Evolutionary conservation across 345 rosid species (phyloP).

Genomic region (Eucalyptus coolabah): DNA sequence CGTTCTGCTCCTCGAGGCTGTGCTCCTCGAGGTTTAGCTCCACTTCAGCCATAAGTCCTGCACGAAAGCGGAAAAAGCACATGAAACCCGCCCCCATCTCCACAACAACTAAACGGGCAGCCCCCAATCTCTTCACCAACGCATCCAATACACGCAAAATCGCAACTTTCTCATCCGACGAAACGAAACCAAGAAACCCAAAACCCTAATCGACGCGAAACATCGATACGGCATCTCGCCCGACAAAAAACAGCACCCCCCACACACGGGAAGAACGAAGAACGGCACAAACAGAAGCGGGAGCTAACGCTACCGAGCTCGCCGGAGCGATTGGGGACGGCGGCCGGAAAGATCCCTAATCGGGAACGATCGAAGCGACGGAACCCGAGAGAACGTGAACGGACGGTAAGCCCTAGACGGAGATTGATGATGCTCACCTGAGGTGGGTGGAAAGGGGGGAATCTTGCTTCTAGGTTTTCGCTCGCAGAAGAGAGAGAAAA

Average conservation of each 20-base stretch:
- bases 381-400: not conserved
- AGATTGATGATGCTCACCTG: not conserved
- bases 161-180: not conserved
- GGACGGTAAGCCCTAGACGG: not conserved
- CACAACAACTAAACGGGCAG: not conserved
- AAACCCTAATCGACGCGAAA: not conserved
- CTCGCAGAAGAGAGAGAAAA: not conserved
- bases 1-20: not conserved
- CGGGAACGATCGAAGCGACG: not conserved
- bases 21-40: not conserved
- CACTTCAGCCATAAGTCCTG: conserved; percentile 6
- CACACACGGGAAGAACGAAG: not conserved
- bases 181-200: not conserved
- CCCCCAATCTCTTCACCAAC: not conserved
- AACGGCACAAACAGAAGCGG: not conserved
- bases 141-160: not conserved
- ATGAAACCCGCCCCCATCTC: not conserved
- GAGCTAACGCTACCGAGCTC: not conserved
- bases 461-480: not conserved
- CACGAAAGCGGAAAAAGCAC: not conserved
- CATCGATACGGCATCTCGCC: not conserved
- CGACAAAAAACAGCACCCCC: too few species aligned
- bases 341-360: not conserved
- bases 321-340: not conserved
- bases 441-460: not conserved